Evolutionary conservation across 2,329 filamentous ascomycete genomes (phyloP), one percentile per base, ranked within the genome.

Genomic region (Geoglossum cookeanum): DNA sequence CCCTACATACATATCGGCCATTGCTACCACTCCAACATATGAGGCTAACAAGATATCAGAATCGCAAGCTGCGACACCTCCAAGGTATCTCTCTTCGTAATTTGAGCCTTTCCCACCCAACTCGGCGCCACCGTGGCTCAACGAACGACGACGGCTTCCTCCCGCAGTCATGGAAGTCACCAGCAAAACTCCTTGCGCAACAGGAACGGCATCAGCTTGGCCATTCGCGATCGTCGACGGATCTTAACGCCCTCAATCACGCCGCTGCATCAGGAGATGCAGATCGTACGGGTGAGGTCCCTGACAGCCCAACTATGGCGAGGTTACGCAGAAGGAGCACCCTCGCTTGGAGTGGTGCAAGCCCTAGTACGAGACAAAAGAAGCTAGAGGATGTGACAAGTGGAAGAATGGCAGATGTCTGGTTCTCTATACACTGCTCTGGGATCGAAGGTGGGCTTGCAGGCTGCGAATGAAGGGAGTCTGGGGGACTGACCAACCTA

Each of bases 51-150:
- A 9, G 27, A 42, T 35, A 17, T 30, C 63, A 92, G 76, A 96
- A 95, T 68, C 86, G 89, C 68, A 89, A 85, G 68, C 76, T 97
- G 56, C 83, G 91, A 57, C 90, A 96, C 73, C 78, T 96, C 3
- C 83, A 87, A 64, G 88, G 87, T 62, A 80, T 97, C 63, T 91
- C 86, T 58, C 73, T 96, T 55, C 87, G 91, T 58, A 96, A 96
- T 68, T 75, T 96, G 48, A 82, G 81, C 60, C 82, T 95, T 62
- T 74, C 74, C 29, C 74, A 73, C 61, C 72, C 74, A 59, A 72
- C 73, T 61, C 72, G 72, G 64, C 72, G 76, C 59, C 61, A 67
- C 42, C 75, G 75, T 56, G 72, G 74, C 13, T 78, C 76, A 68
- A 84, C 87, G 44, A 83, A 85, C 64, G 86, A 91, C 70, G 90